These are phyloP conservation scores for Quercus alba DNA, from an alignment of 306 rosid genomes.

Conservation along the genomic window DNA sequence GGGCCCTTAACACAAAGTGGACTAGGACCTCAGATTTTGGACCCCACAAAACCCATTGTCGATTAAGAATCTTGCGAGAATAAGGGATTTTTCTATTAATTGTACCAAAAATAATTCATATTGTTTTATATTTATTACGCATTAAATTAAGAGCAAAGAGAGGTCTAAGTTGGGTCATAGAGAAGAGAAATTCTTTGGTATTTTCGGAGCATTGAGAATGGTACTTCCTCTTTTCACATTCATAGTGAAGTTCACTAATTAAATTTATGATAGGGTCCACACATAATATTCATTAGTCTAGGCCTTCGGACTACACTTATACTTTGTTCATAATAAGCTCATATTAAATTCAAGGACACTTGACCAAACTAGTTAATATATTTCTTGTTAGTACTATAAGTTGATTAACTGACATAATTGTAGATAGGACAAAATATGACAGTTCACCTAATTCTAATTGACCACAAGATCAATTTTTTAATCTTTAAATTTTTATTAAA, in stretches of 20 bases:
- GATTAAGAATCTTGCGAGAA: neutral
- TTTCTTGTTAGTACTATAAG: neutral
- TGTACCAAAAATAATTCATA: neutral
- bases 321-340: neutral
- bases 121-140: neutral
- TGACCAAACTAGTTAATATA: neutral
- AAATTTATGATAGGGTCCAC: too few species aligned
- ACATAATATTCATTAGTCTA: neutral
- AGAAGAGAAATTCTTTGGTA: too few species aligned
- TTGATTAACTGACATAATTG: neutral
- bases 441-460: neutral
- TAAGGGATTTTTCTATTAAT: neutral
- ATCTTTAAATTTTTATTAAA: neutral
- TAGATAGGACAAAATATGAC: neutral
- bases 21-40: too few species aligned
- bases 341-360: neutral
- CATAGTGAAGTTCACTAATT: too few species aligned
- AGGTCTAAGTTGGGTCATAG: too few species aligned
- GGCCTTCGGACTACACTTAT: neutral
- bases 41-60: too few species aligned
- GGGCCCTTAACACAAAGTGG: too few species aligned
- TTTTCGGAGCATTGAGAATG: fast-evolving
- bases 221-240: fast-evolving
- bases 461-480: neutral
- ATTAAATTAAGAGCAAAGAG: neutral